A percentile compares a stretch with the other conserved stretches of the same genome.
Conservation (phyloP, 345 rosid species). For the Psidium guajava region DNA sequence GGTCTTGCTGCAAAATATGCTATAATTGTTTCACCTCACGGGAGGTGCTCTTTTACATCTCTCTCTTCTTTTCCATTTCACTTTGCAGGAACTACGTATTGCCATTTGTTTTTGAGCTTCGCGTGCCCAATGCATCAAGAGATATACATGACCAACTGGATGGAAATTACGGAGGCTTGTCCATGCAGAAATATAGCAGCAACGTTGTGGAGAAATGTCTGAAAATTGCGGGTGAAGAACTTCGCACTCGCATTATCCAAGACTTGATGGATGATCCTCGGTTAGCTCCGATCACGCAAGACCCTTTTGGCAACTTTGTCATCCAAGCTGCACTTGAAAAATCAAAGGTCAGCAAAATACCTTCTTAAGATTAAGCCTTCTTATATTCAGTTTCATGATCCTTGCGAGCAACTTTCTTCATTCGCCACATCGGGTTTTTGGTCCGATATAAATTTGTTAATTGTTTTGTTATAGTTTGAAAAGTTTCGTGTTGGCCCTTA, state of each 20-base stretch:
- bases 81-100: conserved; percentile 11
- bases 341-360: conserved; percentile 33
- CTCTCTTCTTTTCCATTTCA: neutral
- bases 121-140: conserved; percentile 34
- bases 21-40: neutral
- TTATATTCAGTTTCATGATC: neutral
- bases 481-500: neutral
- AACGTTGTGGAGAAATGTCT: conserved; percentile 85
- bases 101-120: conserved; percentile 4
- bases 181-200: conserved; percentile 86
- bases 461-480: neutral
- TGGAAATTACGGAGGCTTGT: conserved; percentile 63
- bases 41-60: neutral
- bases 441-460: neutral
- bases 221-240: conserved; percentile 42
- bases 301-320: conserved; percentile 73
- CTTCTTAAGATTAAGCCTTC: neutral
- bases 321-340: conserved; percentile 63
- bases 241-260: conserved; percentile 22
- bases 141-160: conserved; percentile 50
- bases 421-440: neutral
- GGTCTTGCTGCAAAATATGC: neutral
- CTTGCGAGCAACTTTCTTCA: neutral
- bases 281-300: conserved; percentile 64
- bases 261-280: conserved; percentile 47